Evolutionary conservation across 179 eudicot species (phyloP), one percentile per base, ranked within the genome.

Genomic region (Heliamphora pulchella): DNA sequence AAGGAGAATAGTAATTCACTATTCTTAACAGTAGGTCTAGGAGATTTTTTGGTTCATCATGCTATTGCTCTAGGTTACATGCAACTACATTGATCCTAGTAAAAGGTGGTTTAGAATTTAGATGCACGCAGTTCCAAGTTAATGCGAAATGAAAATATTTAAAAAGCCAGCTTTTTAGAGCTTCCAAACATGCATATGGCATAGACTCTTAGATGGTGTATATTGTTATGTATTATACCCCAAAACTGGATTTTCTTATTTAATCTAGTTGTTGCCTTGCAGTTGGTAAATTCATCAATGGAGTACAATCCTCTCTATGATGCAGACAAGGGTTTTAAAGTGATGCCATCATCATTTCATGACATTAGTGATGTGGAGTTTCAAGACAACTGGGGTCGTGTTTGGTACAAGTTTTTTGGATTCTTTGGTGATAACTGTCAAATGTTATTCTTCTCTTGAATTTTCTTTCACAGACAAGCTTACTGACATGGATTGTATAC

Each of bases 321-420:
- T 80, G 93, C 88, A 58, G 97, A 92, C 71, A 89, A 92, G 85
- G 95, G 91, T 77, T 86, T 78, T 48, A 87, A 84, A 20, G 94
- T 90, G 84, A 89, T 93, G 93, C 98, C 98, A 80, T 91, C 97
- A 50, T 93, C 98, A 66, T 91, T 95, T 86, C 98, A 95, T 87
- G 98, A 95, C 74, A 91, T 95, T 50, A 71, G 98, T 78, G 87
- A 93, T 77, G 90, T 95, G 46, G 95, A 93, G 79, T 95, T 95
- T 87, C 98, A 94, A 85, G 98, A 94, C 84, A 93, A 91, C 81
- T 94, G 97, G 98, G 98, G 92, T 62, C 92, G 98, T 0, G 88
- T 94, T 79, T 87, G 98, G 98, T 94, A 91, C 22, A 89, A 57
- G 18, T 78, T 76, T 79, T 75, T 69, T 53, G 11, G 10, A 50